Conservation (phyloP, 805 yeast species). For the Cyberlindnera suaveolens region DNA sequence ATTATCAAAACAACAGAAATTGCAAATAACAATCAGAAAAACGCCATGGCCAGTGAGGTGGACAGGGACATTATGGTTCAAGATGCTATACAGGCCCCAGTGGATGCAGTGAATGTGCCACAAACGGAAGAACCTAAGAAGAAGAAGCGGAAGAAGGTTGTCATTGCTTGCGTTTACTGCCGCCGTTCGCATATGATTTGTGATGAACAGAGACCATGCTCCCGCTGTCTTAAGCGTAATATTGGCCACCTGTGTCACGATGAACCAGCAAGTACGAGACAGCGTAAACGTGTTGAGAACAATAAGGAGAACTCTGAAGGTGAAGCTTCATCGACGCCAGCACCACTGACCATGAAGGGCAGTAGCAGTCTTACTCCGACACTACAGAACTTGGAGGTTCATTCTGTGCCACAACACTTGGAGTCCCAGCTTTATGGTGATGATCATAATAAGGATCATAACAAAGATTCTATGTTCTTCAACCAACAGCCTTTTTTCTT, state of each 20-base stretch:
- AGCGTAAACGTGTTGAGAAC: conserved; percentile 16
- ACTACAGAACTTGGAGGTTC: conserved; percentile 12
- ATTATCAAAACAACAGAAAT: too few species aligned
- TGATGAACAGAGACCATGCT: conserved; percentile 73
- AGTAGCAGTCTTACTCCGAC: conserved; percentile 5
- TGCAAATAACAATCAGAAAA: too few species aligned
- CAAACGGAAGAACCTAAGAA: not conserved
- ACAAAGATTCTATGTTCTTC: conserved; percentile 13
- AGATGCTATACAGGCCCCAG: not conserved
- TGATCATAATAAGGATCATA: not conserved
- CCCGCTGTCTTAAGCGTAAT: conserved; percentile 77
- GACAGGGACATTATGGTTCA: too few species aligned
- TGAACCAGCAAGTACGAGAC: conserved; percentile 23
- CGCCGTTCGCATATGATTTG: conserved; percentile 93
- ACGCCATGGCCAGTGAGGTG: too few species aligned
- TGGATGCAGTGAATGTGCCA: not conserved
- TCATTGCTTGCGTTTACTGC: conserved; percentile 79
- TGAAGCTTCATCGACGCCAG: not conserved
- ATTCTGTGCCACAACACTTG: conserved; percentile 17
- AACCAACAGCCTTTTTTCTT: conserved; percentile 71
- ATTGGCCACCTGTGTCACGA: conserved; percentile 74
- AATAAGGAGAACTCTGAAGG: conserved; percentile 3
- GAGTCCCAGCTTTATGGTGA: conserved; percentile 11
- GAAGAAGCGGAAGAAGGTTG: conserved; percentile 40
- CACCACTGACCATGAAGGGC: not conserved